phyloP scores from a whole-genome alignment of 176 grass and related monocot species.

The Zoysia pacifica region DNA sequence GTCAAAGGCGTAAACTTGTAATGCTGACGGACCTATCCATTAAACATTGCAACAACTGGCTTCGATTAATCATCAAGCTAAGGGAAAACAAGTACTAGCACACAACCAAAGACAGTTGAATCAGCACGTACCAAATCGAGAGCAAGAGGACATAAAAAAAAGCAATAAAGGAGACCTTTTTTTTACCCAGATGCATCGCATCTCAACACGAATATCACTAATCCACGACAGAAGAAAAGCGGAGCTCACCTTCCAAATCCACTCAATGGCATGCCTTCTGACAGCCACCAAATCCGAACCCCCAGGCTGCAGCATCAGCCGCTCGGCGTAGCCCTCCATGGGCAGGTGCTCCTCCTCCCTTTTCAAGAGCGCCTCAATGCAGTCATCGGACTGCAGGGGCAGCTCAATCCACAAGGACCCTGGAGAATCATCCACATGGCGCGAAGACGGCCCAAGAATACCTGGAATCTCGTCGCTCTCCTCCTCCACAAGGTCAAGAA shows the following conservation, averaged over 20 bases:
- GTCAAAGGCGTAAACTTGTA: constrained; percentile 69
- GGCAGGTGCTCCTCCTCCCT: constrained; percentile 63
- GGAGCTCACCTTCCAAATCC: constrained; percentile 71
- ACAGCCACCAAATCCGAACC: constrained; percentile 45
- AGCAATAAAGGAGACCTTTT: constrained; percentile 5
- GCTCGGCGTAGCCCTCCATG: constrained; percentile 51
- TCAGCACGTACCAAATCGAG: neutral
- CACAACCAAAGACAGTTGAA: neutral
- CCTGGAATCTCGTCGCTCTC: constrained; percentile 19
- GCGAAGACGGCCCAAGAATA: neutral
- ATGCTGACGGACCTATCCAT: constrained; percentile 58
- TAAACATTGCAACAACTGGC: neutral
- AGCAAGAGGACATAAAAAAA: neutral
- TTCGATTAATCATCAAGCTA: constrained; percentile 10
- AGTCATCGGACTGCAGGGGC: constrained; percentile 60
- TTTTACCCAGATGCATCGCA: neutral
- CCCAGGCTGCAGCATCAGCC: constrained; percentile 41
- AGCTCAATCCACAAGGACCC: constrained; percentile 47
- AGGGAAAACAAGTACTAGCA: neutral
- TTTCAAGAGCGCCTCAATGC: constrained; percentile 42
- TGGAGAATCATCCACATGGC: neutral
- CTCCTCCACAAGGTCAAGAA: constrained; percentile 48
- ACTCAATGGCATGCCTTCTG: constrained; percentile 58
- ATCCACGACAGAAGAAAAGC: neutral
- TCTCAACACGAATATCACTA: neutral